Evolutionary conservation across 2,329 filamentous ascomycete species (phyloP), one percentile per base, ranked within the genome.

Genomic region (Xylariomycetidae sp.): DNA sequence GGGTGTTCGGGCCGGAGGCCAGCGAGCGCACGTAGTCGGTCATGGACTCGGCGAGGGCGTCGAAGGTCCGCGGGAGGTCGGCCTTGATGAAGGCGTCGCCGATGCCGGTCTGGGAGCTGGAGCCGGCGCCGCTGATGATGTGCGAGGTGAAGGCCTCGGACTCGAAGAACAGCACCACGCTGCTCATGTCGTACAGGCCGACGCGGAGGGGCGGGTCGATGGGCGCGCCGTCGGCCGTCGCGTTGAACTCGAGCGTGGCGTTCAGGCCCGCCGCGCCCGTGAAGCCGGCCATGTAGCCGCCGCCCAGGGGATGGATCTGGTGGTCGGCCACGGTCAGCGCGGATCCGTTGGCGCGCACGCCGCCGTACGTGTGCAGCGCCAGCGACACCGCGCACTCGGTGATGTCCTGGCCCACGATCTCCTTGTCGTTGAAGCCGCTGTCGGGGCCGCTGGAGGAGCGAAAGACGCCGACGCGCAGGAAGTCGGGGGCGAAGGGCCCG

Each of bases 11-110:
- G 3, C 36, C 39, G 15, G 28, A 31, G 6, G 23, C 19, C 3
- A 42, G 30, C 2, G 39, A 42, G 5, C 36, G 35, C 25, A 42
- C 4, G 24, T 42, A 39, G 15, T 42, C 35, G 7, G 32, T 38
- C 39, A 42, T 42, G 14, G 35, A 38, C 14, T 19, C 19, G 20
- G 32, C 27, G 6, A 42, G 32, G 10, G 25, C 19, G 10, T 20
- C 19, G 16, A 42, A 38, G 19, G 24, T 29, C 5, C 16, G 22
- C 5, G 32, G 18, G 7, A 34, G 29, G 10, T 38, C 32, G 7
- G 15, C 16, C 19, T 35, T 32, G 6, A 35, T 16, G 22, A 42
- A 42, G 12, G 36, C 39, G 10, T n/a, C 29, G 6, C 35, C 39
- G 7, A 34, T 42, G 4, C 39, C 39, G 24, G 39, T 17, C 29